phyloP scores from a whole-genome alignment of 257 asterid genomes.

The Voacanga thouarsii region DNA sequence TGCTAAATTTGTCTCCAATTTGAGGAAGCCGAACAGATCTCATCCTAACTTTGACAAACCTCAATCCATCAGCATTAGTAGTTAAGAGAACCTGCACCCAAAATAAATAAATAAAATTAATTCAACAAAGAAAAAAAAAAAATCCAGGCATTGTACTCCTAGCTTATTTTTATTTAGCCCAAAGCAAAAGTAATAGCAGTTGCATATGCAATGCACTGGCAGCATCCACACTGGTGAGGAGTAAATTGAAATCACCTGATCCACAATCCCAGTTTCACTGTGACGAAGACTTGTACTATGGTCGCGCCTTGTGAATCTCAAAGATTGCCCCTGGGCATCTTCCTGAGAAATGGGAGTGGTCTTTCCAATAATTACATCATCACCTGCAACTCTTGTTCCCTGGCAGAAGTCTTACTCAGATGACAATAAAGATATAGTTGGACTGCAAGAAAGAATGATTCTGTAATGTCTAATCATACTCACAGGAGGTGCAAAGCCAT shows the following conservation, averaged over 20 bases:
- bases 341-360: not conserved
- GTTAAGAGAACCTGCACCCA: not conserved
- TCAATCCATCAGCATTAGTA: not conserved
- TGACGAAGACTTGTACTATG: not conserved
- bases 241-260: not conserved
- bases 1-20: not conserved
- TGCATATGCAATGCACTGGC: not conserved
- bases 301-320: not conserved
- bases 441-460: not conserved
- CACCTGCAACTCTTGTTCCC: not conserved
- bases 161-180: too few species aligned
- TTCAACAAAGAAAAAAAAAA: not conserved
- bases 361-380: not conserved
- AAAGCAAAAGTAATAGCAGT: not conserved
- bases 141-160: not conserved
- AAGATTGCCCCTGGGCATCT: not conserved
- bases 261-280: not conserved
- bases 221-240: too few species aligned
- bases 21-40: not conserved
- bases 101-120: too few species aligned
- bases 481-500: slow-evolving; percentile 28
- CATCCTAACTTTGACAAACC: not conserved
- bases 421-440: not conserved
- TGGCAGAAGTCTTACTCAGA: not conserved
- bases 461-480: not conserved